These are phyloP conservation scores for Talaromyces sp. DNA, from an alignment of 2,329 filamentous ascomycete genomes.

Conservation along the genomic window DNA sequence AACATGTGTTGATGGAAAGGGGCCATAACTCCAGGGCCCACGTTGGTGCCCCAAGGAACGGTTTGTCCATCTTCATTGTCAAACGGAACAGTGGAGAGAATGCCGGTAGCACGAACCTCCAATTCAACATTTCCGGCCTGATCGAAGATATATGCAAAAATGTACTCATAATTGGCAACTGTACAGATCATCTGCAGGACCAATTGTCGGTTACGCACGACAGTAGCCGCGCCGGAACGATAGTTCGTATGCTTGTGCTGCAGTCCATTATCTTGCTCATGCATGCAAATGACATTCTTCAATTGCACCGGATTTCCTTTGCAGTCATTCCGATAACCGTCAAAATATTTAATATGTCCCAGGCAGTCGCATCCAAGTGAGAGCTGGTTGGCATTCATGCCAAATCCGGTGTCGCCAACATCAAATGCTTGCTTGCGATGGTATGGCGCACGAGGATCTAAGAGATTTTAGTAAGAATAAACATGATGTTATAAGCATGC, in stretches of 20 bases:
- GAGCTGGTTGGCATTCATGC: constrained; percentile 69
- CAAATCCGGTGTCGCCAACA: constrained; percentile 67
- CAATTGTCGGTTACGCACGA: constrained; percentile 66
- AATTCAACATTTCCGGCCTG: constrained; percentile 69
- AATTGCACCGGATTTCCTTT: constrained; percentile 62
- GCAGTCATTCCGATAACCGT: constrained; percentile 60
- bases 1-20: constrained; percentile 78
- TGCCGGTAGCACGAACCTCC: constrained; percentile 70
- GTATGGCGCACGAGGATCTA: constrained; percentile 67
- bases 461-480: constrained; percentile 44
- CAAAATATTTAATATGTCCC: constrained; percentile 70
- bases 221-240: constrained; percentile 64
- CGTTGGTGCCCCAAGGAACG: constrained; percentile 69
- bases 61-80: constrained; percentile 61
- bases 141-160: constrained; percentile 72
- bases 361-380: constrained; percentile 72
- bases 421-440: constrained; percentile 73
- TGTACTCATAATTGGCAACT: constrained; percentile 43
- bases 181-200: constrained; percentile 72
- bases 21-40: constrained; percentile 70
- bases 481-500: not conserved
- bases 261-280: constrained; percentile 71
- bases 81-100: constrained; percentile 68
- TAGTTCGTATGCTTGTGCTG: constrained; percentile 75
- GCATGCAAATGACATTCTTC: constrained; percentile 70